Percentiles rank a stretch among this genome's conserved stretches.
phyloP scores from a whole-genome alignment of 768 basidiomycete species.

The Mycena albidolilacea region DNA sequence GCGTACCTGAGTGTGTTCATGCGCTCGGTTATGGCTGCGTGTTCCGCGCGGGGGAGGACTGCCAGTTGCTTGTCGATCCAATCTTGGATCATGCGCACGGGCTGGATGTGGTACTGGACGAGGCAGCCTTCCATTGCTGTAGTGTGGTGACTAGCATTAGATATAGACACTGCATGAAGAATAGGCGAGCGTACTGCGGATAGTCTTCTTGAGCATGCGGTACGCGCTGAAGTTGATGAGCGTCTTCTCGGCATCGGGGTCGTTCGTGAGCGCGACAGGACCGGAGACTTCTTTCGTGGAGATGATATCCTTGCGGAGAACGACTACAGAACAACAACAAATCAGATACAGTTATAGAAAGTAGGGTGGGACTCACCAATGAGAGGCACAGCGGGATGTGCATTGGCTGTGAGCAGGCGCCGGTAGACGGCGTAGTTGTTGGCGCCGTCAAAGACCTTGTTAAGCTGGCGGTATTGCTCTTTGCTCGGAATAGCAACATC shows the following conservation, averaged over 20 bases:
- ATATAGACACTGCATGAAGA: not conserved
- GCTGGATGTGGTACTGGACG: slow-evolving; percentile 56
- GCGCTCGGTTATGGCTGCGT: slow-evolving; percentile 44
- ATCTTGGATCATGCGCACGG: slow-evolving; percentile 51
- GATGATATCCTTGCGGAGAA: slow-evolving; percentile 50
- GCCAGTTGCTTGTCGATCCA: slow-evolving; percentile 54
- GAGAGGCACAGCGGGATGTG: slow-evolving; percentile 51
- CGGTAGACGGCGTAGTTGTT: slow-evolving; percentile 49
- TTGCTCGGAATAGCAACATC: slow-evolving; percentile 45
- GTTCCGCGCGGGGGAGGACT: slow-evolving; percentile 36
- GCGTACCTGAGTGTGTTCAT: slow-evolving; percentile 16
- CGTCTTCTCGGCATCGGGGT: slow-evolving; percentile 31
- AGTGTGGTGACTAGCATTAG: not conserved
- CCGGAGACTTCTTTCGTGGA: slow-evolving; percentile 43
- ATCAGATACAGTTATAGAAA: not conserved
- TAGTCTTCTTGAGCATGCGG: slow-evolving; percentile 56
- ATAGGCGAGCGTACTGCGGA: slow-evolving; percentile 52
- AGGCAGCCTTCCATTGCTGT: slow-evolving; percentile 65
- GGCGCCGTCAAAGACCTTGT: slow-evolving; percentile 47
- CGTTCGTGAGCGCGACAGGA: slow-evolving; percentile 28
- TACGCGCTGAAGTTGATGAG: slow-evolving; percentile 58
- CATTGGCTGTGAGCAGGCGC: slow-evolving; percentile 42
- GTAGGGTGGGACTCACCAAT: slow-evolving; percentile 43
- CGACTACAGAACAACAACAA: slow-evolving; percentile 35
- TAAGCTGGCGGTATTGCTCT: slow-evolving; percentile 47